Conservation (phyloP, 352 stramenopile species). For the Phytophthora hibernalis region DNA sequence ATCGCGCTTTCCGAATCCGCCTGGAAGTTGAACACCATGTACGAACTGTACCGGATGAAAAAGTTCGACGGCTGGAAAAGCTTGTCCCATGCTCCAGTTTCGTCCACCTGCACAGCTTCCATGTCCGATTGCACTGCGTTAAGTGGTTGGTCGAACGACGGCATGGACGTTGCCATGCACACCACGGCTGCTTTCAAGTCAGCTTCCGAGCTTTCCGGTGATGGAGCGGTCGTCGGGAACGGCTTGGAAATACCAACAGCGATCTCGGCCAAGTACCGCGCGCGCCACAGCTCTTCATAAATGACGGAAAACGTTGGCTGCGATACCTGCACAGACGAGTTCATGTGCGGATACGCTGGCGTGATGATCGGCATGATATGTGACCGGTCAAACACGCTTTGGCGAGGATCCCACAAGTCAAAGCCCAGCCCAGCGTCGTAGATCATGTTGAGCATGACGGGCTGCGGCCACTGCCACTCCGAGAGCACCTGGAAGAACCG, state of each 20-base stretch:
- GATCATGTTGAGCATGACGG: constrained; percentile 88
- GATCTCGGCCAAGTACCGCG: constrained; percentile 73
- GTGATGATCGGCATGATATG: constrained; percentile 99
- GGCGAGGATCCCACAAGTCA: constrained; percentile 90
- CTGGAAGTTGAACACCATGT: constrained; percentile 77
- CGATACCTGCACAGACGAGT: constrained; percentile 97
- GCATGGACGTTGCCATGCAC: constrained; percentile 47
- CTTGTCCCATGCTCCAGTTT: constrained; percentile 63
- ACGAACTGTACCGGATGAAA: constrained; percentile 85
- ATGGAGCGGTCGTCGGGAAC: constrained; percentile 31
- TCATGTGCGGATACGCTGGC: constrained; percentile 98
- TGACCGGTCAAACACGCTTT: constrained; percentile 87
- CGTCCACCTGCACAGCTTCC: constrained; percentile 1
- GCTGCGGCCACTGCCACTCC: constrained; percentile 85
- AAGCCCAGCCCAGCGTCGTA: constrained; percentile 83
- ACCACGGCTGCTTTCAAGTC: constrained; percentile 47
- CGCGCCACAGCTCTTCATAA: constrained; percentile 91
- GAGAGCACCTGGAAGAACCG: constrained; percentile 88
- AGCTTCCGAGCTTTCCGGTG: constrained; percentile 32
- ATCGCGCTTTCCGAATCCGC: constrained; percentile 67
- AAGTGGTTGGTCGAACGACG: constrained; percentile 31
- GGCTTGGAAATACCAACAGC: constrained; percentile 58
- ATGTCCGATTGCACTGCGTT: constrained; percentile 20
- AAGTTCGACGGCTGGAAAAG: constrained; percentile 85
- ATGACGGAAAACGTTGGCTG: constrained; percentile 93